phyloP scores from a whole-genome alignment of 345 rosid genomes.

The Lumnitzera littorea region DNA sequence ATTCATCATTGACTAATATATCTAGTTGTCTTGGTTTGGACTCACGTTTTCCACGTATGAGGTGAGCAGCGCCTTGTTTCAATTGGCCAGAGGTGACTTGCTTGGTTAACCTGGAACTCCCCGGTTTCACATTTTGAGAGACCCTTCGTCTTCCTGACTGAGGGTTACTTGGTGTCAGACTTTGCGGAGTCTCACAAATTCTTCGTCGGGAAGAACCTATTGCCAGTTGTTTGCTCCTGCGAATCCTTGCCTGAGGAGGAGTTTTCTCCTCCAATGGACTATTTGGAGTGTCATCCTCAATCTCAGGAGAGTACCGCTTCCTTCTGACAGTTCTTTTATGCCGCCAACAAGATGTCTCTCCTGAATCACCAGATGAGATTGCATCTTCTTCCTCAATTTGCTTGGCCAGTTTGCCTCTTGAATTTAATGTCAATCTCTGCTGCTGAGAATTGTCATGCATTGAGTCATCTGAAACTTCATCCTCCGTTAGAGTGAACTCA shows the following conservation, averaged over 20 bases:
- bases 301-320: constrained; percentile 23
- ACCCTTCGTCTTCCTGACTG: constrained; percentile 9
- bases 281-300: constrained; percentile 22
- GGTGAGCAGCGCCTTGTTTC: constrained; percentile 31
- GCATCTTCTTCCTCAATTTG: constrained; percentile 32
- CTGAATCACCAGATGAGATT: constrained; percentile 39
- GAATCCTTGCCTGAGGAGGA: constrained; percentile 29
- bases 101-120: constrained; percentile 19
- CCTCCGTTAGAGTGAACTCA: constrained; percentile 33
- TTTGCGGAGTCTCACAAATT: constrained; percentile 8
- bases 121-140: constrained; percentile 20
- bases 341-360: constrained; percentile 20
- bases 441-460: constrained; percentile 27
- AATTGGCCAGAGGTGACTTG: constrained; percentile 11
- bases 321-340: constrained; percentile 24
- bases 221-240: constrained; percentile 37
- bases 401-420: constrained; percentile 18
- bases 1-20: constrained; percentile 26
- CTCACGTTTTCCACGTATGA: constrained; percentile 21
- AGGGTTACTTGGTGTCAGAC: constrained; percentile 9
- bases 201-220: constrained; percentile 2
- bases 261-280: constrained; percentile 23
- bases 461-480: constrained; percentile 45
- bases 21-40: constrained; percentile 17
- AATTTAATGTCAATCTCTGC: constrained; percentile 12